Evolutionary conservation across 2,329 filamentous ascomycete genomes (phyloP).

Genomic region (Cladosporium sp.): DNA sequence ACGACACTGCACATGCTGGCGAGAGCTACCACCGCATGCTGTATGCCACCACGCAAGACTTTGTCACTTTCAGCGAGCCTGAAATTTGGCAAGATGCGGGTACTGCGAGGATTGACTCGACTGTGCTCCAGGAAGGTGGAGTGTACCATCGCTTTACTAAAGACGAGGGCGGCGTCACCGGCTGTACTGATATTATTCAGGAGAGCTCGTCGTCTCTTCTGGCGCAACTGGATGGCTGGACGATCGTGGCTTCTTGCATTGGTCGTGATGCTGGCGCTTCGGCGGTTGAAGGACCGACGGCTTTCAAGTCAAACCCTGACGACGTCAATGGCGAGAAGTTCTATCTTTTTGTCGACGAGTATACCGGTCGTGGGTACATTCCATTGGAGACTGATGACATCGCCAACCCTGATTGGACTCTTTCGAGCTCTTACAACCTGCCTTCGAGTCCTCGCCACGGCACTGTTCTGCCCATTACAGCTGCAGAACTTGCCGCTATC

Average conservation of each 20-base stretch:
- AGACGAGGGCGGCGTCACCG: slow-evolving; percentile 48
- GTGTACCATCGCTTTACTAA: slow-evolving; percentile 53
- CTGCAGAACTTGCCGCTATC: slow-evolving; percentile 34
- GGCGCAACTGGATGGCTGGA: slow-evolving; percentile 42
- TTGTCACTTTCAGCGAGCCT: slow-evolving; percentile 46
- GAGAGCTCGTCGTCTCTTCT: slow-evolving; percentile 44
- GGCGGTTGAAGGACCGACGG: slow-evolving; percentile 49
- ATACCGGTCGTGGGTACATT: slow-evolving; percentile 48
- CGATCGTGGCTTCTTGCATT: slow-evolving; percentile 44
- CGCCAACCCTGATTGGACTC: slow-evolving; percentile 45
- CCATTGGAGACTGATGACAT: slow-evolving; percentile 50
- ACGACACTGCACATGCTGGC: slow-evolving; percentile 39
- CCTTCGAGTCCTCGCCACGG: slow-evolving; percentile 50
- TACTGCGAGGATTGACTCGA: slow-evolving; percentile 50
- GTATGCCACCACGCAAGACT: slow-evolving; percentile 48
- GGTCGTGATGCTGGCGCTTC: slow-evolving; percentile 46
- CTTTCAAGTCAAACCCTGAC: slow-evolving; percentile 47
- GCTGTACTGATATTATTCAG: slow-evolving; percentile 52
- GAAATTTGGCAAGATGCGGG: slow-evolving; percentile 50
- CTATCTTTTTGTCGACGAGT: slow-evolving; percentile 55
- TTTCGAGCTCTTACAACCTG: slow-evolving; percentile 43
- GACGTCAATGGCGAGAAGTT: slow-evolving; percentile 51
- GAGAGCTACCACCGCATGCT: slow-evolving; percentile 50
- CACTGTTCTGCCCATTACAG: slow-evolving; percentile 50
- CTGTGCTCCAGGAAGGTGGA: slow-evolving; percentile 41